Percentiles rank a stretch among this genome's conserved stretches.
Conservation (phyloP, 164 flowering plant genomes). For the Berberis thunbergii region DNA sequence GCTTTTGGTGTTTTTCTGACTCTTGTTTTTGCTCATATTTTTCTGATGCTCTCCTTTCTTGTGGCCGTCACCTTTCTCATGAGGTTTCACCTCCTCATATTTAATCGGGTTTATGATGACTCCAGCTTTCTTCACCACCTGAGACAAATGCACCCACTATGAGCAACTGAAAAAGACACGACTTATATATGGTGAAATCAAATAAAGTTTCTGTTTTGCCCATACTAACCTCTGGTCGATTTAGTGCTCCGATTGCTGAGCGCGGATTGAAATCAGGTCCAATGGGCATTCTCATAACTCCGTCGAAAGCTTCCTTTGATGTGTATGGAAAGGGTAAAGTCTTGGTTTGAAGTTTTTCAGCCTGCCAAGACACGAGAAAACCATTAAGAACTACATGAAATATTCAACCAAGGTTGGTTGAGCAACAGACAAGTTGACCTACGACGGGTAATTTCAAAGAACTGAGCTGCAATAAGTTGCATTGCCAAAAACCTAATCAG, state of each 20-base stretch:
- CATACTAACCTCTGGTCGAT: slow-evolving; percentile 60
- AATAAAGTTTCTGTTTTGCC: background rate
- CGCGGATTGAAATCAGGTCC: slow-evolving; percentile 91
- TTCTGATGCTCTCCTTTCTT: slow-evolving; percentile 19
- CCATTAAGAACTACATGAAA: background rate
- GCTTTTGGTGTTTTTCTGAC: slow-evolving; percentile 9
- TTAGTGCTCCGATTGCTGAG: slow-evolving; percentile 51
- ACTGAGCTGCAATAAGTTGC: no score
- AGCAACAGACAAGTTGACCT: no score
- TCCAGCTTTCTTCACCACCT: slow-evolving; percentile 84
- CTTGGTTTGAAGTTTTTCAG: slow-evolving; percentile 63
- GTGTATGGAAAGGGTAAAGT: slow-evolving; percentile 72
- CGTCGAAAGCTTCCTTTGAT: slow-evolving; percentile 68
- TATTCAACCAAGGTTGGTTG: no score
- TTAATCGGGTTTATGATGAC: slow-evolving; percentile 65
- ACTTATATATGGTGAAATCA: background rate
- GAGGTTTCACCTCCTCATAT: slow-evolving; percentile 56
- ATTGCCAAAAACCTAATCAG: no score
- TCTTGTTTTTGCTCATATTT: slow-evolving; percentile 20
- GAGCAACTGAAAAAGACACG: slow-evolving; percentile 1
- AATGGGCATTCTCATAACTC: slow-evolving; percentile 74
- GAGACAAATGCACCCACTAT: slow-evolving; percentile 14
- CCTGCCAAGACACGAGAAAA: slow-evolving; percentile 29
- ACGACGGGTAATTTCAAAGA: no score
- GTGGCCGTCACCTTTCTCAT: slow-evolving; percentile 29